Percentiles rank a stretch among this genome's conserved stretches.
Conservation (phyloP, 495 filamentous ascomycete genomes). For the Pseudevernia furfuracea region DNA sequence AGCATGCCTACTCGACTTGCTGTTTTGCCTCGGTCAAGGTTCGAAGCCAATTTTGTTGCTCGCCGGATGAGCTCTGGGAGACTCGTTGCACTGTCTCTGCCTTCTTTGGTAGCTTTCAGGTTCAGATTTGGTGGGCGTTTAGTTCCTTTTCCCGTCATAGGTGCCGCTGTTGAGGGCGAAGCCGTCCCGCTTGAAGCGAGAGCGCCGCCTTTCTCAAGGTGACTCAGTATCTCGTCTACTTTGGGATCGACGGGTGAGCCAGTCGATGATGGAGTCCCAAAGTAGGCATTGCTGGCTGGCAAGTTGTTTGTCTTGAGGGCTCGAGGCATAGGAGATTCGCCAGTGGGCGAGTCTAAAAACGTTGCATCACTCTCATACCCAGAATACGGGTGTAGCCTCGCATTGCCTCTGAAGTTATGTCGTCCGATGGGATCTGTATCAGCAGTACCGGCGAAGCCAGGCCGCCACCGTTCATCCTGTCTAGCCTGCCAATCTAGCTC, state of each 20-base stretch:
- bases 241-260: slow-evolving; percentile 26
- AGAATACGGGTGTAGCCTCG: slow-evolving; percentile 23
- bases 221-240: slow-evolving; percentile 26
- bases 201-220: slow-evolving; percentile 33
- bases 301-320: slow-evolving; percentile 3
- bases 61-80: slow-evolving; percentile 82
- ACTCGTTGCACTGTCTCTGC: slow-evolving; percentile 83
- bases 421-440: slow-evolving; percentile 28
- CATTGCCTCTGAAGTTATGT: slow-evolving; percentile 24
- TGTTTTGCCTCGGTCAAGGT: slow-evolving; percentile 80
- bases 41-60: slow-evolving; percentile 78
- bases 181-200: slow-evolving; percentile 35
- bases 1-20: slow-evolving; percentile 57
- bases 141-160: slow-evolving; percentile 36
- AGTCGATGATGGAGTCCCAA: slow-evolving; percentile 20
- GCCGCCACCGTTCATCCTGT: slow-evolving; percentile 22
- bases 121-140: slow-evolving; percentile 68
- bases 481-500: slow-evolving; percentile 30
- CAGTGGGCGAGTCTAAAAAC: slow-evolving; percentile 21
- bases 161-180: slow-evolving; percentile 30
- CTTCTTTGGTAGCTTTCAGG: slow-evolving; percentile 71
- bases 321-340: slow-evolving; percentile 18
- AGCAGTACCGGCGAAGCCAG: slow-evolving; percentile 18
- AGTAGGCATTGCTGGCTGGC: slow-evolving; percentile 3
- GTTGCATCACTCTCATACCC: slow-evolving; percentile 24